These are phyloP conservation scores for Cryptococcus sp. DNA, from an alignment of 1,284 basidiomycete species.

Conservation along the genomic window DNA sequence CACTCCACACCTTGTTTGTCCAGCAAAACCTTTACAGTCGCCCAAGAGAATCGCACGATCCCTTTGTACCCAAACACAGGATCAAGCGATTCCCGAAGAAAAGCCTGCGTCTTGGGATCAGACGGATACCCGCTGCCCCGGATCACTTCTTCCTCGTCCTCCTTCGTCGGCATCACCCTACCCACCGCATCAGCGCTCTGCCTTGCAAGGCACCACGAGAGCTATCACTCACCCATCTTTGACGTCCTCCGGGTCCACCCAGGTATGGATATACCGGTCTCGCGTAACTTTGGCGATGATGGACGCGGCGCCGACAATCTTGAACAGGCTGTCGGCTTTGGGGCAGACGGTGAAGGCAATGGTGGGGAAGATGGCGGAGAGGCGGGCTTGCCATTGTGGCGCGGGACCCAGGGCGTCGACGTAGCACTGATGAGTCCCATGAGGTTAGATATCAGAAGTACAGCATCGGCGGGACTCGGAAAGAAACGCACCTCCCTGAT, in stretches of 20 bases:
- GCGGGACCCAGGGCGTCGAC: conserved; percentile 93
- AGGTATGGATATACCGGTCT: conserved; percentile 82
- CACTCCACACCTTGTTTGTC: conserved; percentile 74
- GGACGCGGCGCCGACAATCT: conserved; percentile 93
- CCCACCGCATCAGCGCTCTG: background rate
- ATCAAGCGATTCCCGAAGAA: conserved; percentile 72
- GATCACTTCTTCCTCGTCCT: conserved; percentile 17
- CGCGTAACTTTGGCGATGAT: conserved; percentile 93
- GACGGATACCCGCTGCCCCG: conserved; percentile 84
- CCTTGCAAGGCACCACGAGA: background rate
- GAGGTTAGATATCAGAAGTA: background rate
- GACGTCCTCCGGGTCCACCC: conserved; percentile 57
- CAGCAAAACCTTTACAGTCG: conserved; percentile 80
- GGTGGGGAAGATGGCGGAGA: conserved; percentile 73
- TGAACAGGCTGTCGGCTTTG: conserved; percentile 93
- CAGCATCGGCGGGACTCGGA: conserved; percentile 1
- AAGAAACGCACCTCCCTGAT: conserved; percentile 70
- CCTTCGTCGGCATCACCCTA: conserved; percentile 3
- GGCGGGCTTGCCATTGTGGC: conserved; percentile 73
- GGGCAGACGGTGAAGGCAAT: conserved; percentile 83
- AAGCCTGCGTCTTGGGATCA: conserved; percentile 91
- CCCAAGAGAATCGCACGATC: conserved; percentile 92
- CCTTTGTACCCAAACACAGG: conserved; percentile 90
- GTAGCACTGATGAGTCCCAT: conserved; percentile 62
- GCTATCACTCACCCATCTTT: conserved; percentile 13